Evolutionary conservation across 768 basidiomycete genomes (phyloP).

Genomic region (Heimioporus sp.): DNA sequence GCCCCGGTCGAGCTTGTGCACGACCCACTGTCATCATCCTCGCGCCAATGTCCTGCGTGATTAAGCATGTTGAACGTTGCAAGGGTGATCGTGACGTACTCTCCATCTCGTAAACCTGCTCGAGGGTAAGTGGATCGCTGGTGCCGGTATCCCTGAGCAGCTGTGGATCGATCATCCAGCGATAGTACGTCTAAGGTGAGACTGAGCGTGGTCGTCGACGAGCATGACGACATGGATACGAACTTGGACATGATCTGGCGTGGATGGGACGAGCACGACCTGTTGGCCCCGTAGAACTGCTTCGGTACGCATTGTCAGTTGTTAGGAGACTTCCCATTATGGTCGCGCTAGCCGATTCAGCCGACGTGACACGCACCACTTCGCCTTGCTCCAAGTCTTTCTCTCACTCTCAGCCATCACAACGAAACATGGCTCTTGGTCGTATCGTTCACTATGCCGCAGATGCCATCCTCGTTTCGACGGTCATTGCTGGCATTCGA

Average conservation of each 20-base stretch:
- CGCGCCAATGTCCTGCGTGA: slow-evolving; percentile 73
- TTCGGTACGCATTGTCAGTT: slow-evolving; percentile 20
- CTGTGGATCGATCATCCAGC: slow-evolving; percentile 82
- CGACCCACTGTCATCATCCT: slow-evolving; percentile 74
- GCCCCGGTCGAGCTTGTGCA: not conserved
- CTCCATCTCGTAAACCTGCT: slow-evolving; percentile 90
- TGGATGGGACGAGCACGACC: slow-evolving; percentile 81
- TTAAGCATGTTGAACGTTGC: not conserved
- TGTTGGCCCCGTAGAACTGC: slow-evolving; percentile 58
- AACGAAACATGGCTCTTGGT: slow-evolving; percentile 54
- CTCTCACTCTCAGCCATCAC: not conserved
- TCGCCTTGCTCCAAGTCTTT: not conserved
- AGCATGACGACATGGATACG: not conserved
- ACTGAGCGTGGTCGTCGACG: not conserved
- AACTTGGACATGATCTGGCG: slow-evolving; percentile 47
- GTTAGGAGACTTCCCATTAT: slow-evolving; percentile 20
- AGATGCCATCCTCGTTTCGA: slow-evolving; percentile 84
- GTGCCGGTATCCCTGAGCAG: slow-evolving; percentile 79
- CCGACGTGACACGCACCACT: not conserved
- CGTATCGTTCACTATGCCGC: slow-evolving; percentile 78
- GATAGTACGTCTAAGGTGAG: slow-evolving; percentile 65
- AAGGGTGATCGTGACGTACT: slow-evolving; percentile 40
- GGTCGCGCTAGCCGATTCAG: not conserved
- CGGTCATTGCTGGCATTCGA: slow-evolving; percentile 87
- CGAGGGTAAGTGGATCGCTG: slow-evolving; percentile 66